Percentiles rank a stretch among this genome's conserved stretches.
Conservation (phyloP, 768 basidiomycete species). For the Xerocomus potaroensis region DNA sequence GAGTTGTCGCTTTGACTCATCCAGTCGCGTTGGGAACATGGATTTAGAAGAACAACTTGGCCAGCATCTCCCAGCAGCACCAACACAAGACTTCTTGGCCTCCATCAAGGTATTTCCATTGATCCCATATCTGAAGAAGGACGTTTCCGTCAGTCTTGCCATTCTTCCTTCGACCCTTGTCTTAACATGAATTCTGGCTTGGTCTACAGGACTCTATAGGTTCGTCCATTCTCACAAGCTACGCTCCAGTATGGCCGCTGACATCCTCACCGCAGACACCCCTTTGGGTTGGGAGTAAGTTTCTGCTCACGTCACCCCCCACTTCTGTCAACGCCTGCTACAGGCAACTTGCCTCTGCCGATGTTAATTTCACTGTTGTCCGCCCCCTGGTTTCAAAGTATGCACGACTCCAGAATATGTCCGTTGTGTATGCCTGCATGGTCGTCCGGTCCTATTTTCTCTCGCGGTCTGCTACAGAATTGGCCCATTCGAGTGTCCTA, state of each 20-base stretch:
- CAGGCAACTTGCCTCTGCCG: conserved; percentile 79
- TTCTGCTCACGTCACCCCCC: neutral
- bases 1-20: neutral
- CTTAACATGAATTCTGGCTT: too few species aligned
- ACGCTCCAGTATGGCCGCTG: neutral
- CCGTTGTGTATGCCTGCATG: conserved; percentile 71
- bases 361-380: conserved; percentile 77
- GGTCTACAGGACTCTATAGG: conserved; percentile 25
- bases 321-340: conserved; percentile 5
- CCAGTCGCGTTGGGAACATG: conserved; percentile 22
- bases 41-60: conserved; percentile 30
- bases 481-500: conserved; percentile 77
- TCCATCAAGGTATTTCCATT: conserved; percentile 77
- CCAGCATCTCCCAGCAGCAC: conserved; percentile 41
- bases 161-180: conserved; percentile 11
- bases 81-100: conserved; percentile 53
- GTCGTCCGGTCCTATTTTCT: conserved; percentile 79
- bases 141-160: conserved; percentile 53
- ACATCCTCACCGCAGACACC: conserved; percentile 43
- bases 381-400: conserved; percentile 77
- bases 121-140: conserved; percentile 65
- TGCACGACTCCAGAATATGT: conserved; percentile 70
- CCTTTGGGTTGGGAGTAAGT: conserved; percentile 79
- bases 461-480: conserved; percentile 58
- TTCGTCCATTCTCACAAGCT: conserved; percentile 7